A percentile compares a stretch with the other conserved stretches of the same genome.
Conservation (phyloP, 2,329 filamentous ascomycete genomes). For the Anisogramma anomala region DNA sequence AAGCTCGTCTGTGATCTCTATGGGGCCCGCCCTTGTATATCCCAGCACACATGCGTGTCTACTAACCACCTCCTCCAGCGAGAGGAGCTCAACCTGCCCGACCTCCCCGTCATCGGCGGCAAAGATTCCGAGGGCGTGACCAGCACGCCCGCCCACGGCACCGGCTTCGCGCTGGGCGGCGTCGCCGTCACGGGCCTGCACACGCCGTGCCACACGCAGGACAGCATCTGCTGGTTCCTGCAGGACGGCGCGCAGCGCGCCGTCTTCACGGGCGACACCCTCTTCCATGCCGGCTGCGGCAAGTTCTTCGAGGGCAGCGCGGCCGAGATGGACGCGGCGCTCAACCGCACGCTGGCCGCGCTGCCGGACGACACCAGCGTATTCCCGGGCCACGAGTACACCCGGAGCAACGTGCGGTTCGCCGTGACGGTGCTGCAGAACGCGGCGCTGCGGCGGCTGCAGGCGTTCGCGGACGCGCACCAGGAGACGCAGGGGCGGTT, state of each 20-base stretch:
- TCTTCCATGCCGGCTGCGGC: constrained; percentile 92
- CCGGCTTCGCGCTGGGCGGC: constrained; percentile 69
- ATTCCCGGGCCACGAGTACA: constrained; percentile 95
- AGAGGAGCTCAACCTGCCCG: constrained; percentile 39
- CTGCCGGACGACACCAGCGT: constrained; percentile 87
- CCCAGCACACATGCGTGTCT: background rate
- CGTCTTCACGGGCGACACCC: constrained; percentile 91
- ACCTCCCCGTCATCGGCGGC: constrained; percentile 73
- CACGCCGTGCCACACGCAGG: constrained; percentile 95
- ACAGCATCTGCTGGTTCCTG: constrained; percentile 92
- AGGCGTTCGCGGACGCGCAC: constrained; percentile 66
- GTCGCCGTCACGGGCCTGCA: constrained; percentile 81
- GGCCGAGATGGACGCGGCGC: constrained; percentile 80
- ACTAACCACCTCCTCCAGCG: constrained; percentile 17
- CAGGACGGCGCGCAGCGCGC: constrained; percentile 64
- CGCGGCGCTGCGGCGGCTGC: constrained; percentile 64
- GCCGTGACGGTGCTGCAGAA: constrained; percentile 63
- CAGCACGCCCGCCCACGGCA: constrained; percentile 60
- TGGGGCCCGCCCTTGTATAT: too few species aligned
- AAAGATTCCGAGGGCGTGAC: constrained; percentile 75
- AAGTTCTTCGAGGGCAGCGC: constrained; percentile 90
- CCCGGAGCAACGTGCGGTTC: constrained; percentile 92
- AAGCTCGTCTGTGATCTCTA: constrained; percentile 49
- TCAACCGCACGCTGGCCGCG: constrained; percentile 72
- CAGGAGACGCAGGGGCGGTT: constrained; percentile 88